phyloP scores from a whole-genome alignment of 306 rosid species.

The Trifolium subterraneum region DNA sequence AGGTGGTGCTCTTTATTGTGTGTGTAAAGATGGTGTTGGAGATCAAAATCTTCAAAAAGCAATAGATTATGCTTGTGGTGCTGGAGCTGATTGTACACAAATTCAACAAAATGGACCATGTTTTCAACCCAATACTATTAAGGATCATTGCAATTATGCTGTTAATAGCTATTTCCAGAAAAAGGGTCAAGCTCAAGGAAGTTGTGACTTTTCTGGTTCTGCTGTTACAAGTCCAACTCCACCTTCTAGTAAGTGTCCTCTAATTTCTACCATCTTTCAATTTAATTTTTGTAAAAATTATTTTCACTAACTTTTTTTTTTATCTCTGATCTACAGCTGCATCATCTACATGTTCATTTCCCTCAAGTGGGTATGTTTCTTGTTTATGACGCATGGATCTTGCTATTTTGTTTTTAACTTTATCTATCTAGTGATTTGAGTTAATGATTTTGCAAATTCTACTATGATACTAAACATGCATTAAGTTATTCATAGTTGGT shows the following conservation, averaged over 20 bases:
- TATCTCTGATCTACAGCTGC: constrained; percentile 59
- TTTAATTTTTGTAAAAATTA: background rate
- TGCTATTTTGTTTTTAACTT: background rate
- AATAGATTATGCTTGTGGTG: constrained; percentile 95
- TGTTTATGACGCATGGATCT: background rate
- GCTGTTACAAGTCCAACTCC: constrained; percentile 58
- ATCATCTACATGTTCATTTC: constrained; percentile 70
- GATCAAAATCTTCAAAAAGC: constrained; percentile 78
- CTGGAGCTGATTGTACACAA: constrained; percentile 86
- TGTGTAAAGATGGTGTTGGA: constrained; percentile 79
- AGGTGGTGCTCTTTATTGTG: constrained; percentile 85
- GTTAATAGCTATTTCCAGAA: constrained; percentile 89
- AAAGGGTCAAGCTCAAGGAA: constrained; percentile 67
- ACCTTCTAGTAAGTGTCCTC: constrained; percentile 64
- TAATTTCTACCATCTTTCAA: background rate
- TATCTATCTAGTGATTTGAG: background rate
- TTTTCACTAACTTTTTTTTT: background rate
- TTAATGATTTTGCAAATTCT: too few relatives aligned
- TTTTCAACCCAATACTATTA: constrained; percentile 79
- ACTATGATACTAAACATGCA: too few relatives aligned
- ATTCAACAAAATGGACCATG: constrained; percentile 75
- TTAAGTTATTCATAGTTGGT: too few relatives aligned
- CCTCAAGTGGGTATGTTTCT: constrained; percentile 72
- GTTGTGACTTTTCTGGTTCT: constrained; percentile 80
- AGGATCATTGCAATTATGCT: constrained; percentile 90